Evolutionary conservation across 768 basidiomycete species (phyloP), one percentile per base, ranked within the genome.

Genomic region (Tylopilus sp.): DNA sequence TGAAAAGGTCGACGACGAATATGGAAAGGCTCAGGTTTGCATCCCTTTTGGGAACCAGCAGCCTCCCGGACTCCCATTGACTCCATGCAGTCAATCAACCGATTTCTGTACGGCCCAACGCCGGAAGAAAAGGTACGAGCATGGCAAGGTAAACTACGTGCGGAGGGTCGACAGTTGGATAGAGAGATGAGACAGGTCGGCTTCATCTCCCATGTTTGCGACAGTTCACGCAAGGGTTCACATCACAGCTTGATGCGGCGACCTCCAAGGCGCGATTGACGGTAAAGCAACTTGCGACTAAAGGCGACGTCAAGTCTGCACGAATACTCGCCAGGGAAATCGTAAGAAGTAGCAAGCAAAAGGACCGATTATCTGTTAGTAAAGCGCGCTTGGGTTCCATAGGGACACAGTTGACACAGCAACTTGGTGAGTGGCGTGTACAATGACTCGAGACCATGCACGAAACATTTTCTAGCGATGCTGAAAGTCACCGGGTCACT

Each of bases 401-500:
- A 56, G 81, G 85, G 47, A 86, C 81, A 63, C 95, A 98, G 68
- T 73, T 99, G 57, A 77, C 80, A 35, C 91, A 98, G 65, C 97
- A 99, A 67, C 76, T 97, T 52, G 90, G 97, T 98, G 60, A 58
- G 86, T 73, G 42, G 41, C 47, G 28, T 35, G 50, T 51, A 12
- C 38, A 11, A 7, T 40, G 10, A 13, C 28, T 26, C 18, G 40
- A 10, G 30, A 11, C 1, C 4, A 12, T 23, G 15, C 52, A 35
- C 44, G 25, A 44, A 30, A 33, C 44, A 44, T 53, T 38, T 33
- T 31, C 25, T 58, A 98, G 97, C 97, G 0, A 89, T 98, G 87
- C 71, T 86, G 56, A 99, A 98, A 74, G 91, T 98, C 36, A 98
- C 97, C 9, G 97, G 97, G n/a, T 83, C 95, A 6, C 75, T 99